phyloP scores from a whole-genome alignment of 2,329 filamentous ascomycete species.

The Fusarium graminum region DNA sequence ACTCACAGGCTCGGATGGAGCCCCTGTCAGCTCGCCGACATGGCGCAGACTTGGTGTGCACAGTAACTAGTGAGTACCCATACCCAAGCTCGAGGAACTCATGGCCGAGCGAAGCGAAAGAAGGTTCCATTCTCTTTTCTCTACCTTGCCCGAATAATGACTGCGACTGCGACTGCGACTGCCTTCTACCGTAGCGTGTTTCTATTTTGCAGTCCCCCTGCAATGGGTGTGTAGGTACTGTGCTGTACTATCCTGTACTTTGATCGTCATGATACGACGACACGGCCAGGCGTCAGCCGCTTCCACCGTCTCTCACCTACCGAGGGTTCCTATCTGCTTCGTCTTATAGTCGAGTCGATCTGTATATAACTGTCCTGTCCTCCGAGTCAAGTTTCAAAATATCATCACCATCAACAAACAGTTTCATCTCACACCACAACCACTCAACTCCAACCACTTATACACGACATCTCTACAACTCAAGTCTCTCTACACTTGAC shows the following conservation, averaged over 20 bases:
- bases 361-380: conserved; percentile 38
- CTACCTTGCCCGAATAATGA: not conserved
- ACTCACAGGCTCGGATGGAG: conserved; percentile 28
- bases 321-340: conserved; percentile 26
- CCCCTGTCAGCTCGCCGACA: conserved; percentile 45
- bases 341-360: conserved; percentile 4
- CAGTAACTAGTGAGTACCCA: not conserved
- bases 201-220: conserved; percentile 45
- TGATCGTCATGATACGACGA: conserved; percentile 39
- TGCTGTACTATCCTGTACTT: conserved; percentile 20
- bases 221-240: not conserved
- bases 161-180: not conserved
- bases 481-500: conserved; percentile 6
- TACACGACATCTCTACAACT: conserved; percentile 10
- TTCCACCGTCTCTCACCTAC: conserved; percentile 23
- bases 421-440: conserved; percentile 24
- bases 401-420: conserved; percentile 33
- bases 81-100: conserved; percentile 1
- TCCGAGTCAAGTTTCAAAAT: conserved; percentile 15
- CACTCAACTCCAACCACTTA: conserved; percentile 11
- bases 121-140: conserved; percentile 32
- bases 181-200: conserved; percentile 25
- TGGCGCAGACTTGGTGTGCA: conserved; percentile 35
- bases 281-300: conserved; percentile 40
- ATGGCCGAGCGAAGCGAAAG: conserved; percentile 27